phyloP scores from a whole-genome alignment of 495 filamentous ascomycete species.

The Pyronema domesticum region DNA sequence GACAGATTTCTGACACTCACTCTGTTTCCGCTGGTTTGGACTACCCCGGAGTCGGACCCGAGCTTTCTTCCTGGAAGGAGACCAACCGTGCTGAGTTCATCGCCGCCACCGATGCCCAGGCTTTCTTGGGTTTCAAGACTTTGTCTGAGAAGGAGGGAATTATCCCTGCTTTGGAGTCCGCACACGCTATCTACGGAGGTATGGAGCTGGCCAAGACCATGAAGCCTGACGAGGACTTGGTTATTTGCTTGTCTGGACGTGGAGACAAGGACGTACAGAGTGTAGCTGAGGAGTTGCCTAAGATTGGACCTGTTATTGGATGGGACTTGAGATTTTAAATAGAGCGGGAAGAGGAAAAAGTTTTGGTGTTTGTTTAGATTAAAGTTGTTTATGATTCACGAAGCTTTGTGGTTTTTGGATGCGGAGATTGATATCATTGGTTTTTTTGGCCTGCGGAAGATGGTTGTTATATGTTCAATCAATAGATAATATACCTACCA shows the following conservation, averaged over 20 bases:
- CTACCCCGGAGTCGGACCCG: conserved; percentile 91
- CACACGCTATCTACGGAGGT: conserved; percentile 80
- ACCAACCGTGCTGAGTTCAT: conserved; percentile 68
- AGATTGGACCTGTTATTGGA: conserved; percentile 73
- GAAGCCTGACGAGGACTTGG: conserved; percentile 71
- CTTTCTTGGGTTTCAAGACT: conserved; percentile 73
- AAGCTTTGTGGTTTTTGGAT: too few species aligned
- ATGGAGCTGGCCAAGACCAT: conserved; percentile 83
- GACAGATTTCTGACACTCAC: conserved; percentile 87
- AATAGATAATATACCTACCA: too few species aligned
- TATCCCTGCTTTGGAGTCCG: conserved; percentile 85
- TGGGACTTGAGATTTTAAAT: conserved; percentile 70
- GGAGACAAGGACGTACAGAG: conserved; percentile 98
- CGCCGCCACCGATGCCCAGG: conserved; percentile 79
- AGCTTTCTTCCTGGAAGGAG: conserved; percentile 87
- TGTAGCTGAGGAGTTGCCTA: conserved; percentile 85
- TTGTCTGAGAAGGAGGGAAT: conserved; percentile 81
- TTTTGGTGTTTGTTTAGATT: too few species aligned
- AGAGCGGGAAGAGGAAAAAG: neutral
- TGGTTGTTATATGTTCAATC: too few species aligned
- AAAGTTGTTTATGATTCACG: too few species aligned
- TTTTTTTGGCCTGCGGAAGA: too few species aligned
- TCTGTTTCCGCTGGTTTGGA: conserved; percentile 94
- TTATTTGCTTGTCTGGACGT: conserved; percentile 83
- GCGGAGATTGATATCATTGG: too few species aligned